These are phyloP conservation scores for Zygosaccharomyces pseudorouxii DNA, from an alignment of 805 yeast species.

Conservation along the genomic window DNA sequence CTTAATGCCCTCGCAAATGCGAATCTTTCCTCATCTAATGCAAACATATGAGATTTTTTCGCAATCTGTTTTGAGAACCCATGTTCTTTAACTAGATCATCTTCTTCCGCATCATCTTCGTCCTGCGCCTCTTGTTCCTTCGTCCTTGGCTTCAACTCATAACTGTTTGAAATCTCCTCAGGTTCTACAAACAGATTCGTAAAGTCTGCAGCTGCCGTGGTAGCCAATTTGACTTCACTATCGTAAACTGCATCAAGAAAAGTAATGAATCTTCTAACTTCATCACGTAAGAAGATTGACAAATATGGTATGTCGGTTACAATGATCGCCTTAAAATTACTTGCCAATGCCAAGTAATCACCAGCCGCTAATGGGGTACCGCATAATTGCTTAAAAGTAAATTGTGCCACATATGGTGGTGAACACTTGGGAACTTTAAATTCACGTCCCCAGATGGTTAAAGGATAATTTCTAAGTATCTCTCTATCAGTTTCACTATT, in stretches of 20 bases:
- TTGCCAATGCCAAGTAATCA: conserved; percentile 82
- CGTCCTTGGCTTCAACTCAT: conserved; percentile 28
- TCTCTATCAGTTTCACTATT: conserved; percentile 23
- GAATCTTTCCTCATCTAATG: conserved; percentile 89
- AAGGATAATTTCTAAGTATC: conserved; percentile 24
- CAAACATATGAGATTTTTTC: conserved; percentile 69
- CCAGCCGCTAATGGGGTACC: conserved; percentile 90
- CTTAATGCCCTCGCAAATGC: conserved; percentile 95
- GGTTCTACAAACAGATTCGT: conserved; percentile 83
- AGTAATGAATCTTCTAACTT: conserved; percentile 86
- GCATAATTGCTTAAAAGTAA: conserved; percentile 80
- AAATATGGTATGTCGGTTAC: conserved; percentile 89
- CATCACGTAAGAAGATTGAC: conserved; percentile 72
- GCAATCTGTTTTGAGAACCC: conserved; percentile 73
- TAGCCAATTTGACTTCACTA: conserved; percentile 80
- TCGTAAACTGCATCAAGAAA: conserved; percentile 95
- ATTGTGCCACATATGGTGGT: conserved; percentile 82
- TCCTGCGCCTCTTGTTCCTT: conserved; percentile 29
- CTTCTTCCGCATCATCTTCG: conserved; percentile 37
- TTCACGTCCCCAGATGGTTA: conserved; percentile 85
- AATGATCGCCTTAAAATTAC: conserved; percentile 69
- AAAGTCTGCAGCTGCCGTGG: conserved; percentile 83
- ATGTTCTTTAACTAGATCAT: conserved; percentile 64
- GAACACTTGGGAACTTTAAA: conserved; percentile 70
- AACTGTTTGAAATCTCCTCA: conserved; percentile 44